Evolutionary conservation across 768 basidiomycete genomes (phyloP).

Genomic region (Pleurotus citrinopileatus): DNA sequence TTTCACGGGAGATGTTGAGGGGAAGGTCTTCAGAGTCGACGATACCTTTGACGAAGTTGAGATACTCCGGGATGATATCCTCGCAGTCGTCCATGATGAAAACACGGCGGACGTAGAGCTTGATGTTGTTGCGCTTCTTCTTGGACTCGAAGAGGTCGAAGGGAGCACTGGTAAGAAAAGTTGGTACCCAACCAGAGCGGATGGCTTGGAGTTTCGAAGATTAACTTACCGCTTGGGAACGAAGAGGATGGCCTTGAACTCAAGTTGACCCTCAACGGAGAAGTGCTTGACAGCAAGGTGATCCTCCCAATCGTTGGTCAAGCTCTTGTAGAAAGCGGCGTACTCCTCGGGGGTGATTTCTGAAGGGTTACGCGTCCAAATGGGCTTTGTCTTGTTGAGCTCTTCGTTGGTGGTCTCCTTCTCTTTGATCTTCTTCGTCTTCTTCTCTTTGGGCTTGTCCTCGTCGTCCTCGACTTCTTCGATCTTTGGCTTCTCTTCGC

Average conservation of each 20-base stretch:
- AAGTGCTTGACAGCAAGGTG: slow-evolving; percentile 99
- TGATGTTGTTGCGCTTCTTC: slow-evolving; percentile 99
- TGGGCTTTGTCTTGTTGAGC: slow-evolving; percentile 99
- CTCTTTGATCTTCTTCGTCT: slow-evolving; percentile 94
- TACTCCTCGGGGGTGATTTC: slow-evolving; percentile 96
- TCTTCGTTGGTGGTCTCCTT: slow-evolving; percentile 87
- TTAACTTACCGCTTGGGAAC: slow-evolving; percentile 84
- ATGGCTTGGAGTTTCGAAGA: too few species aligned
- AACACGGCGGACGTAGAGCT: slow-evolving; percentile 99
- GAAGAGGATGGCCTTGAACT: slow-evolving; percentile 99
- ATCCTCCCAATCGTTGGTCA: slow-evolving; percentile 99
- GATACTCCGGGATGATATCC: slow-evolving; percentile 98
- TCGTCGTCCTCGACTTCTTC: slow-evolving; percentile 84
- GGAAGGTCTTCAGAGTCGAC: slow-evolving; percentile 99
- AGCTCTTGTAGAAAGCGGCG: slow-evolving; percentile 96
- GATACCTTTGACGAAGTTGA: slow-evolving; percentile 99
- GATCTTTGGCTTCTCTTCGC: slow-evolving; percentile 74
- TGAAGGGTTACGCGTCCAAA: slow-evolving; percentile 98
- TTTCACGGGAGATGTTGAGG: slow-evolving; percentile 99
- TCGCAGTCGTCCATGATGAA: slow-evolving; percentile 99
- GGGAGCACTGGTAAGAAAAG: slow-evolving; percentile 62
- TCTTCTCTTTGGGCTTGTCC: slow-evolving; percentile 84
- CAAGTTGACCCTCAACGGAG: slow-evolving; percentile 99
- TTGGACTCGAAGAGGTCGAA: slow-evolving; percentile 99
- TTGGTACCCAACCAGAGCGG: slow-evolving; percentile 8